A percentile compares a stretch with the other conserved stretches of the same genome.
phyloP scores from a whole-genome alignment of 192 early-diverging fungal species.

The Diversispora epigaea region DNA sequence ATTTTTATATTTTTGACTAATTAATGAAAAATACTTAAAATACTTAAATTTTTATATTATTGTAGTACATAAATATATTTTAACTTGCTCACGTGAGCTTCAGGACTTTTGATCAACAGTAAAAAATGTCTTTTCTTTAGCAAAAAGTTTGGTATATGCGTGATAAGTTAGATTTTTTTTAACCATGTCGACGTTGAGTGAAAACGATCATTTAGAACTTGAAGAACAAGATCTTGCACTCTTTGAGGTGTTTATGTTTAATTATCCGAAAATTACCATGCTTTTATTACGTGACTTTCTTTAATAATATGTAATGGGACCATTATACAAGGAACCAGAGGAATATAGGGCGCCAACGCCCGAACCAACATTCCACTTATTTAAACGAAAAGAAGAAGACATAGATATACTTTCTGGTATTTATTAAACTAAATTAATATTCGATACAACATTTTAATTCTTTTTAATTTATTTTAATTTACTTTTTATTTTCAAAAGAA shows the following conservation, averaged over 20 bases:
- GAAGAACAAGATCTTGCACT: slow-evolving; percentile 10
- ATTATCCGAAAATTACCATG: neutral
- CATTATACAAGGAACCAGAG: neutral
- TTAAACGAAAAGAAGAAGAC: neutral
- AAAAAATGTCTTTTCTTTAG: no score
- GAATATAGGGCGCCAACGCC: neutral
- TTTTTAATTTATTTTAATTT: neutral
- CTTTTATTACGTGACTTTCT: neutral
- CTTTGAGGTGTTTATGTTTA: neutral
- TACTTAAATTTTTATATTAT: no score
- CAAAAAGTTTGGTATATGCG: no score
- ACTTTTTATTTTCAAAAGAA: neutral
- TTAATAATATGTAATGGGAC: neutral
- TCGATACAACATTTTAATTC: neutral
- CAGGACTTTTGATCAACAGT: no score
- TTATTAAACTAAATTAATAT: neutral
- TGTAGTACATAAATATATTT: no score
- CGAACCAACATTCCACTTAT: neutral
- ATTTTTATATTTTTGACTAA: no score
- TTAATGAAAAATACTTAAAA: no score
- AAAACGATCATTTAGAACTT: neutral
- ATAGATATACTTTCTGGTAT: neutral
- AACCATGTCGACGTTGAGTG: no score
- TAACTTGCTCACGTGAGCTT: no score
- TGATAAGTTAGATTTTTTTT: no score